Percentiles rank a stretch among this genome's conserved stretches.
Evolutionary conservation across 2,329 filamentous ascomycete genomes (phyloP).

Genomic region (Penicillium sp.): DNA sequence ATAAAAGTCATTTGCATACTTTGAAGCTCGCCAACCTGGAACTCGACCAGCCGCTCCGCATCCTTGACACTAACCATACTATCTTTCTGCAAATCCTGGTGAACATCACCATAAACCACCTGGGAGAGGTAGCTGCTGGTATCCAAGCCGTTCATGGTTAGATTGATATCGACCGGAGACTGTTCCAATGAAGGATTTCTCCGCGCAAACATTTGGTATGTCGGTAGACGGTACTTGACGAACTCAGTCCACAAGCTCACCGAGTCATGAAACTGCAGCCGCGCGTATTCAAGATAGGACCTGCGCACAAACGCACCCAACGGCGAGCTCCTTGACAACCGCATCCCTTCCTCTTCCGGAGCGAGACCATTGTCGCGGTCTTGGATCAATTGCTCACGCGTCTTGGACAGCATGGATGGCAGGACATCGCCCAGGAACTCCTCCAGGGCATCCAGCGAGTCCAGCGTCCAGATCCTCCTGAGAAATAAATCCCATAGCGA

Average conservation of each 20-base stretch:
- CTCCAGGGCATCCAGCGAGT: conserved; percentile 80
- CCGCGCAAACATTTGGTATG: conserved; percentile 64
- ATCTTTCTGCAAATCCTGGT: conserved; percentile 45
- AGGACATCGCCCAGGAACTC: conserved; percentile 69
- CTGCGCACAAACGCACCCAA: conserved; percentile 80
- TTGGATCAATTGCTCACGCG: conserved; percentile 63
- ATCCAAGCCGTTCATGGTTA: conserved; percentile 63
- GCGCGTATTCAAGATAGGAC: conserved; percentile 76
- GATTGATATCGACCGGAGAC: conserved; percentile 65
- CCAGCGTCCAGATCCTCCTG: conserved; percentile 78
- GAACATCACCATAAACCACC: conserved; percentile 56
- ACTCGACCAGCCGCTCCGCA: conserved; percentile 79
- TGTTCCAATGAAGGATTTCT: conserved; percentile 53
- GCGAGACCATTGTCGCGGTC: conserved; percentile 59
- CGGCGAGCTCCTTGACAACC: conserved; percentile 73
- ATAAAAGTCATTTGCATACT: conserved; percentile 52
- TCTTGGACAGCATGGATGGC: conserved; percentile 62
- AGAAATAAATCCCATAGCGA: conserved; percentile 89
- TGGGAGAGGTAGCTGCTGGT: conserved; percentile 52
- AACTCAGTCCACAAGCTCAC: conserved; percentile 82
- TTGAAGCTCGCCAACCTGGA: conserved; percentile 87
- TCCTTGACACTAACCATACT: conserved; percentile 72
- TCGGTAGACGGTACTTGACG: conserved; percentile 77
- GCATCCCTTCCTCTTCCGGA: conserved; percentile 58
- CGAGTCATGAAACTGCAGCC: conserved; percentile 78